Evolutionary conservation across 768 basidiomycete species (phyloP), one percentile per base, ranked within the genome.

Genomic region (Leccinum ochraceum): DNA sequence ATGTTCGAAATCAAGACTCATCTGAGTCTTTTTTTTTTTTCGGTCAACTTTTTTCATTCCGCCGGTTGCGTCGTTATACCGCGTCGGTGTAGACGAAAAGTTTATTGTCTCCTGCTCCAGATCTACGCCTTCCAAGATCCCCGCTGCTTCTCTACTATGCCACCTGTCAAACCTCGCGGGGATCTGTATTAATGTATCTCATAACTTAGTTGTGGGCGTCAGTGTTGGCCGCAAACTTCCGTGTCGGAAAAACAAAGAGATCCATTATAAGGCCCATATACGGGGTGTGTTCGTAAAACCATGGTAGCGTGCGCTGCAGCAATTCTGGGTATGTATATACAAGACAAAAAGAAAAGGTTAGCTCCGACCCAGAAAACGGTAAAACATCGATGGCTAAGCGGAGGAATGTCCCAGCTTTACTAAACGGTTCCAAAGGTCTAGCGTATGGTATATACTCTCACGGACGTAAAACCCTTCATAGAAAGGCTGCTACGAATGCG

Each of bases 401-500:
- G 16, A 53, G 56, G 60, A 66, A 64, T 67, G 63, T 58, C 56
- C 67, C 69, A 67, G 62, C 70, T 64, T 60, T 30, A 60, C 59
- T 34, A 62, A 62, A 63, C 60, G 58, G 71, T 32, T 44, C 42
- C 42, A 49, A 71, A 69, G 65, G 48, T 59, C 67, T 48, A 39
- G 17, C 56, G 51, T 54, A 54, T 46, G 59, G 63, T 70, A 65
- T 70, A 63, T 70, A 60, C 54, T 63, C 60, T 54, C 54, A 60
- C 3, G 58, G 49, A 46, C 22, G 46, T 17, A n/a, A 58, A 20
- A 48, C 3, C 24, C n/a, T 53, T 63, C n/a, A 74, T 42, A 77
- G 58, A 30, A 74, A 71, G 10, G 69, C 63, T n/a, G 68, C 67
- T 1, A 67, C 73, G 13, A 78, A 63, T 17, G 73, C 77, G 10